Conservation (phyloP, 2,329 filamentous ascomycete species). For the Diaporthe caulivora region DNA sequence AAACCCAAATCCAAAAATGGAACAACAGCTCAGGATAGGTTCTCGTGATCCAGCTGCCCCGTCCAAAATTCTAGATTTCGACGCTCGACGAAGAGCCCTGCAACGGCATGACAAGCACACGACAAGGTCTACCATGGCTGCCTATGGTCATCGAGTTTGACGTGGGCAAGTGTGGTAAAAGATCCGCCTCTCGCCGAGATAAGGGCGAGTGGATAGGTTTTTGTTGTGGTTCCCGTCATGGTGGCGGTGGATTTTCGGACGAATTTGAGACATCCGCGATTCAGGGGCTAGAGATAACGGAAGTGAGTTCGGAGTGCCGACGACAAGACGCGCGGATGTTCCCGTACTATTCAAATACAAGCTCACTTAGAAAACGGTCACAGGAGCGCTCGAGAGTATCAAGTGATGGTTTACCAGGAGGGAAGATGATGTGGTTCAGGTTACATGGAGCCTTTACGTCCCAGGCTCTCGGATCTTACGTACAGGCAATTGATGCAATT, state of each 20-base stretch:
- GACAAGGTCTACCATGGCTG: conserved; percentile 13
- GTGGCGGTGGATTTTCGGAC: conserved; percentile 16
- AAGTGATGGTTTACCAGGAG: not conserved
- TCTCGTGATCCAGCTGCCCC: not conserved
- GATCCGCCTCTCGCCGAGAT: conserved; percentile 30
- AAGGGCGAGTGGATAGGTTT: conserved; percentile 25
- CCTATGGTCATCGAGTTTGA: conserved; percentile 14
- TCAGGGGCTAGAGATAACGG: conserved; percentile 30
- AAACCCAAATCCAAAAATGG: conserved; percentile 21
- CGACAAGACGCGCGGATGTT: not conserved
- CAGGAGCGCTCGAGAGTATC: not conserved
- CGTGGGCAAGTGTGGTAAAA: conserved; percentile 27
- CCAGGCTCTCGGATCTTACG: conserved; percentile 22
- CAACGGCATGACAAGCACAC: not conserved
- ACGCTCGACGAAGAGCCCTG: not conserved
- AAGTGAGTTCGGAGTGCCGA: not conserved
- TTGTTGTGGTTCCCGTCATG: not conserved
- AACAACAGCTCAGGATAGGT: not conserved
- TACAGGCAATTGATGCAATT: conserved; percentile 27
- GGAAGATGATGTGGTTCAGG: not conserved
- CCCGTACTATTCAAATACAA: not conserved
- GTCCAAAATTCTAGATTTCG: not conserved
- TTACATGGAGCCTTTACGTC: conserved; percentile 10
- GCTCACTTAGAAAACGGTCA: not conserved
- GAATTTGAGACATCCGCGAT: conserved; percentile 28